Conservation (phyloP, 2,329 filamentous ascomycete species). For the Didymellaceae sp. region DNA sequence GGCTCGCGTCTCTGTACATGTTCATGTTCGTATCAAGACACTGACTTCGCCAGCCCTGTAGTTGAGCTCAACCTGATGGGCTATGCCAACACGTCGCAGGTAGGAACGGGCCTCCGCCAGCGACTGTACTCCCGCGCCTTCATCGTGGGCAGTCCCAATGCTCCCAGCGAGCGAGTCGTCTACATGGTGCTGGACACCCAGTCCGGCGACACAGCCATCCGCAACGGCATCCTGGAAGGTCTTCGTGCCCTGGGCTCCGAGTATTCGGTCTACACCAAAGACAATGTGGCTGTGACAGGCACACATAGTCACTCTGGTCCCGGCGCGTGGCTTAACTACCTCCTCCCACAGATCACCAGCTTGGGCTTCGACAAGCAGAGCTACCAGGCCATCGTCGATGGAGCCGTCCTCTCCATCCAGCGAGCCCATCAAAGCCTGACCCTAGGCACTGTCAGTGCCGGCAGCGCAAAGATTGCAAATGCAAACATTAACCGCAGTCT, state of each 20-base stretch:
- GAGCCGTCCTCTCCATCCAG: constrained; percentile 80
- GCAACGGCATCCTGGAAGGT: constrained; percentile 83
- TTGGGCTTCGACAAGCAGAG: constrained; percentile 86
- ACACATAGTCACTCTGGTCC: constrained; percentile 94
- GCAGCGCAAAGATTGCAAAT: constrained; percentile 71
- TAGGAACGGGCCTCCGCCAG: constrained; percentile 84
- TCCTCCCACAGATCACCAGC: constrained; percentile 88
- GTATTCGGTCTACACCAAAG: constrained; percentile 75
- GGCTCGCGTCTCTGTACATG: neutral
- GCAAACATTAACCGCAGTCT: constrained; percentile 90
- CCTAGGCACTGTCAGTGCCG: constrained; percentile 74
- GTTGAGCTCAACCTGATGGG: constrained; percentile 92
- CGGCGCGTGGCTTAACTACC: constrained; percentile 92
- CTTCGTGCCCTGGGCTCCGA: constrained; percentile 72
- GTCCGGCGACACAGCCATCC: constrained; percentile 86
- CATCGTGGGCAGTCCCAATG: constrained; percentile 74
- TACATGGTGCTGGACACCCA: constrained; percentile 89
- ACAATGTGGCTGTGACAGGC: constrained; percentile 87
- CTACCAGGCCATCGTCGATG: constrained; percentile 87
- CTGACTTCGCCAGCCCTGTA: constrained; percentile 65
- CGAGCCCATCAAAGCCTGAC: constrained; percentile 76
- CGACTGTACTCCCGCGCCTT: constrained; percentile 89
- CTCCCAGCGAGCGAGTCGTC: constrained; percentile 75
- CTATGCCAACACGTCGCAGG: constrained; percentile 84
- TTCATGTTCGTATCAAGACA: no score